Base-by-base conservation (phyloP, 2,329 filamentous ascomycete genomes). In the Aspergillus uvarum region DNA sequence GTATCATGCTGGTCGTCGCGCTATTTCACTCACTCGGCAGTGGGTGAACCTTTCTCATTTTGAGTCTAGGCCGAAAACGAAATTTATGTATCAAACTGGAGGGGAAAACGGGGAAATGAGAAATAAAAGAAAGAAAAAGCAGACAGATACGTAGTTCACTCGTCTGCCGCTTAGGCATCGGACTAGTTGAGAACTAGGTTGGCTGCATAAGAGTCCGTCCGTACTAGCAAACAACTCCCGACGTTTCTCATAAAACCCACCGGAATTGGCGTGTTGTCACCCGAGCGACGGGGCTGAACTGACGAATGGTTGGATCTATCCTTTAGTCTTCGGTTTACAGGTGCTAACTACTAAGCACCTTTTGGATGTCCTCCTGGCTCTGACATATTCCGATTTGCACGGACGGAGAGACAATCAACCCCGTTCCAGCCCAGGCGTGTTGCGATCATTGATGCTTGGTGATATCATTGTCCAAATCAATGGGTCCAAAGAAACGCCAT, bases 251-350 rank as follows among this genome's bases (percentile, higher is more conserved):
- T 44, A 7, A 19, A 44, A 44, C 38, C 38, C n/a, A 51, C 55
- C 57, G 61, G 54, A 60, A 47, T 58, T 47, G 47, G 51, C 51
- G 61, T 67, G 65, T 65, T 67, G 60, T 67, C 61, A 16, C 58
- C 59, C 61, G 61, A 16, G 14, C 32, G 32, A 57, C 47, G 56
- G 35, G 56, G 58, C 54, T 65, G 61, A 63, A 51, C 51, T 5
- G 16, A 63, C 44, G 47, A 51, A 51, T 57, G 51, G 56, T 59
- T 16, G 14, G 32, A 35, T 35, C 32, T 35, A 35, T 35, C 32
- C 32, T 35, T 35, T 35, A 12, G 11, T 35, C 11, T 12, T 12
- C 4, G 10, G 32, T 12, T 16, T 35, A 35, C 32, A 35, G 32
- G 32, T 35, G 8, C 32, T 4, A 16, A 35, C 59, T 59, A 65